These are phyloP conservation scores for Hymenochaete sp. DNA, from an alignment of 1,284 basidiomycete species.

Conservation along the genomic window DNA sequence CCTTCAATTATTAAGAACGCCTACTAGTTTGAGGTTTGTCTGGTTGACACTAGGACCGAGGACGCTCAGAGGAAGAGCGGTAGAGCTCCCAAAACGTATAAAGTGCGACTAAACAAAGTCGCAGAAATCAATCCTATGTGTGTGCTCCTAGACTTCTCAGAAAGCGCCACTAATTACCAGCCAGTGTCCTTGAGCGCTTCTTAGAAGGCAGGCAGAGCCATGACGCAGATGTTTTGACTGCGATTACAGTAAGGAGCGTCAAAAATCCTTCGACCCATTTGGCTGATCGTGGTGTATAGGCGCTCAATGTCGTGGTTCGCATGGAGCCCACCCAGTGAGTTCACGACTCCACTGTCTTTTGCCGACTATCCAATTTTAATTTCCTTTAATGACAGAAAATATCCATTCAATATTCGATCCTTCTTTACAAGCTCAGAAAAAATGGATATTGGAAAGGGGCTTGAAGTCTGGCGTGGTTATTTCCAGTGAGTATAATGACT, in stretches of 20 bases:
- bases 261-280: not conserved
- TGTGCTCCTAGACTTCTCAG: conserved; percentile 21
- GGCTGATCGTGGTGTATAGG: conserved; percentile 29
- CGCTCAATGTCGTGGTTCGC: conserved; percentile 66
- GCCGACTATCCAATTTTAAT: not conserved
- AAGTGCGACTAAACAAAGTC: conserved; percentile 55
- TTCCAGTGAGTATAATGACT: conserved; percentile 49
- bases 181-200: conserved; percentile 56
- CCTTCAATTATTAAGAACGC: conserved; percentile 4
- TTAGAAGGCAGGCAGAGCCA: conserved; percentile 57
- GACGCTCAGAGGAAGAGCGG: conserved; percentile 20
- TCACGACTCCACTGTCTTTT: too few relatives aligned
- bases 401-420: conserved; percentile 66
- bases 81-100: conserved; percentile 52
- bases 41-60: conserved; percentile 30
- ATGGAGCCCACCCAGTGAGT: conserved; percentile 56
- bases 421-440: conserved; percentile 65
- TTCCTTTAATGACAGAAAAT: conserved; percentile 29
- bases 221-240: conserved; percentile 62
- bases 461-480: conserved; percentile 66
- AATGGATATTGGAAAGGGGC: conserved; percentile 55
- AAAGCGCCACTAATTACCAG: not conserved
- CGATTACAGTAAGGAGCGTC: conserved; percentile 49
- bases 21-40: conserved; percentile 51
- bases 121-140: conserved; percentile 71